Evolutionary conservation across 1,284 basidiomycete genomes (phyloP).

Genomic region (Ceratobasidium sp.): DNA sequence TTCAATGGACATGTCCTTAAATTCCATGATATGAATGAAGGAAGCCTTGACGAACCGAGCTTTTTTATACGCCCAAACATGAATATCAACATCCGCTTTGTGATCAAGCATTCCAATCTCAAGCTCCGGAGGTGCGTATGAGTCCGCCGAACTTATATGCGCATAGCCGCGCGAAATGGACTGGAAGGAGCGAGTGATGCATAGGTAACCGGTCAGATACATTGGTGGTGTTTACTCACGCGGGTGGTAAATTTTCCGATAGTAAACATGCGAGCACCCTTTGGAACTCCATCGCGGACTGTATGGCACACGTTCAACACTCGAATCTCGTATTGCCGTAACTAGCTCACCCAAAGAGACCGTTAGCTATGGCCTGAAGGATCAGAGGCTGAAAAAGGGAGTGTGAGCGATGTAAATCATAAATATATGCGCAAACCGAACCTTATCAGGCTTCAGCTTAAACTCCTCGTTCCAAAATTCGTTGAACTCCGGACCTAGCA

Average conservation of each 20-base stretch:
- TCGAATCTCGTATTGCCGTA: neutral
- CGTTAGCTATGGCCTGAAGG: slow-evolving; percentile 34
- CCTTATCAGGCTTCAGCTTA: slow-evolving; percentile 33
- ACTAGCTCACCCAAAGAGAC: slow-evolving; percentile 22
- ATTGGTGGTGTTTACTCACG: slow-evolving; percentile 34
- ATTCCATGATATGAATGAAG: neutral
- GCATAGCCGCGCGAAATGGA: slow-evolving; percentile 36
- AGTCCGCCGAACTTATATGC: slow-evolving; percentile 31
- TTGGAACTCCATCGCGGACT: slow-evolving; percentile 39
- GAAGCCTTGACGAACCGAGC: slow-evolving; percentile 20
- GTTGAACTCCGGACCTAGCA: slow-evolving; percentile 16
- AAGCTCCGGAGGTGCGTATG: slow-evolving; percentile 37
- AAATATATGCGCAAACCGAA: neutral
- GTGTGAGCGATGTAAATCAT: neutral
- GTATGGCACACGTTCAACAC: neutral
- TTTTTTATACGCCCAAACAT: slow-evolving; percentile 43
- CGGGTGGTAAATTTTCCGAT: slow-evolving; percentile 29
- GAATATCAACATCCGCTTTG: slow-evolving; percentile 38
- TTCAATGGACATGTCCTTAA: neutral
- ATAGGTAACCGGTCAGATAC: neutral
- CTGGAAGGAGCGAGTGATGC: neutral
- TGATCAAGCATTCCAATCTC: slow-evolving; percentile 30
- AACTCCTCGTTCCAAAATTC: slow-evolving; percentile 36
- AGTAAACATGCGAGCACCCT: slow-evolving; percentile 30
- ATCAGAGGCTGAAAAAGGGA: slow-evolving; percentile 25